phyloP scores from a whole-genome alignment of 164 flowering plant genomes.

The Pachysandra terminalis region DNA sequence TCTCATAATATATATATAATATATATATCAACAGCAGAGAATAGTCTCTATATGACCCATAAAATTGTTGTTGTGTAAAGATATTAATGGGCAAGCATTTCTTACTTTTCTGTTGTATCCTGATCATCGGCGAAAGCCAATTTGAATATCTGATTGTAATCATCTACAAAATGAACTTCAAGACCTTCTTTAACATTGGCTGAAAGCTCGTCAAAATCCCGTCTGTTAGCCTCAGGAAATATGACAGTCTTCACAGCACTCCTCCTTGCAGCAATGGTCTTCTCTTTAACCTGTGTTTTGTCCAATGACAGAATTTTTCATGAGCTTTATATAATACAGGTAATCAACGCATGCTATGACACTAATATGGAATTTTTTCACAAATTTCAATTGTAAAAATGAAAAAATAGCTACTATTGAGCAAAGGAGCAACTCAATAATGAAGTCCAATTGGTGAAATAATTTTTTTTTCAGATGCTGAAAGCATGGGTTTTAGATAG shows the following conservation, averaged over 20 bases:
- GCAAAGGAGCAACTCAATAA: not conserved
- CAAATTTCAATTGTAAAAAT: not conserved
- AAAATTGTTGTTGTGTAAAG: not conserved
- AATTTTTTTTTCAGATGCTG: not conserved
- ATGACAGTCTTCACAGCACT: constrained; percentile 81
- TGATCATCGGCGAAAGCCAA: constrained; percentile 54
- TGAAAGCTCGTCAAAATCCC: constrained; percentile 93
- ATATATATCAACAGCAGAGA: not conserved
- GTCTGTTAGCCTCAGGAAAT: constrained; percentile 82
- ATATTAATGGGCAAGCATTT: not conserved
- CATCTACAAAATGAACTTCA: constrained; percentile 88
- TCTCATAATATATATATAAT: too few relatives aligned
- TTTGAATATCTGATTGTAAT: constrained; percentile 68
- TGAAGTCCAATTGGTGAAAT: not conserved
- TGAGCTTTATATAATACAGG: not conserved
- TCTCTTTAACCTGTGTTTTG: constrained; percentile 83
- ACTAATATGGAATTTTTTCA: not conserved
- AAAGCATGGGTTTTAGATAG: not conserved
- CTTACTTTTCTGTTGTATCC: constrained; percentile 14
- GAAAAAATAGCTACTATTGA: too few relatives aligned
- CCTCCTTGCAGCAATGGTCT: constrained; percentile 94
- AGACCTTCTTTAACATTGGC: constrained; percentile 90
- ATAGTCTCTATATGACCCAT: not conserved
- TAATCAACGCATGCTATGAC: not conserved
- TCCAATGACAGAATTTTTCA: not conserved